Base-by-base conservation (phyloP, 2,329 filamentous ascomycete species). In the Fusarium aywerte region DNA sequence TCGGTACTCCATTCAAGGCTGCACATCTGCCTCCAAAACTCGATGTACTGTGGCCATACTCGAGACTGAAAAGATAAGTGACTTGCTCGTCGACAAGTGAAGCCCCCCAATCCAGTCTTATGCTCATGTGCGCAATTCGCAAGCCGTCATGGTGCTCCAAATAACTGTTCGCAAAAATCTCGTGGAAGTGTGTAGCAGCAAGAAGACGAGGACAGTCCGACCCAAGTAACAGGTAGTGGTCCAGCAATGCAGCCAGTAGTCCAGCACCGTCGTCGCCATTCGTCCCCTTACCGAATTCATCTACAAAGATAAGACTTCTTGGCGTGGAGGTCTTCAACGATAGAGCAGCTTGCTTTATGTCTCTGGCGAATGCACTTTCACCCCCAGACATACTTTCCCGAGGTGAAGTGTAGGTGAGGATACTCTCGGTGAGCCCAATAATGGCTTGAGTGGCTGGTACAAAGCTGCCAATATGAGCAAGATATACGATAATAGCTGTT, bases 391-490 rank as follows among this genome's bases (percentile, higher is more conserved):
- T 83, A 57, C 85, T 89, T 71, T 90, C 88, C 62, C 89, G 83
- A 0, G 93, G 94, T 18, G 91, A 88, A 47, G 97, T 91, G 20
- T 93, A 88, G 2, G 94, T 97, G 47, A 98, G 80, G 43, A 99
- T 96, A 74, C 92, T 96, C 80, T 98, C 96, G 0, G 95, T 97
- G 33, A 98, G 79, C 1, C 96, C 95, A 64, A 99, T 90, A 1
- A 79, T 85, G 10, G 94, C 95, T 27, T 79, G 81, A 16, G 89
- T 84, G 2, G 94, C 95, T 2, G 96, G 95, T 2, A 99, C 92
- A 75, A 92, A 98, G 76, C 93, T 95, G 50, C 96, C 96, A 52
- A 97, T 87, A 74, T 99, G 96, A 1, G 96, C 92, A 77, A 99
- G 85, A 75, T 96, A 97, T 15, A 97, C 89, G 59, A 97, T 96